Evolutionary conservation across 176 grass and related monocot species (phyloP), one percentile per base, ranked within the genome.

Genomic region (Oryza officinalis): DNA sequence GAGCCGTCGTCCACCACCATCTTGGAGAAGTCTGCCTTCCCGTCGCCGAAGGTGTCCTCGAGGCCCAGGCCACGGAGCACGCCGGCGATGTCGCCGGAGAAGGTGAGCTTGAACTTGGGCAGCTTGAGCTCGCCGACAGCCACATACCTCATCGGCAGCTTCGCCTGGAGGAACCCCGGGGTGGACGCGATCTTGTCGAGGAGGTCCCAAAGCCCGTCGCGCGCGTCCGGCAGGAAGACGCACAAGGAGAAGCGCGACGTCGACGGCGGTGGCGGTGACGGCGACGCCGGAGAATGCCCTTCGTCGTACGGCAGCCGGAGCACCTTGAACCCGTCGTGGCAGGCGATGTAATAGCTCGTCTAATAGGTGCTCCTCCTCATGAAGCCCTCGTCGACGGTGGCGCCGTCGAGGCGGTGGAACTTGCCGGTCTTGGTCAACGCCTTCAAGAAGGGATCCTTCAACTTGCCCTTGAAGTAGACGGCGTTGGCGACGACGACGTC

Each of bases 391-490:
- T 64, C 38, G 1, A 87, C 32, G 2, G 10, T 37, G 35, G 13
- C 32, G 61, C 69, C 69, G 7, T 89, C 70, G 20, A 89, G 60
- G n/a, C 78, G 32, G 14, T 46, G 60, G 70, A 88, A 84, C 60
- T 78, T 59, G 14, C 12, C 6, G 43, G 1, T 3, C 23, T 15
- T 17, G 15, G 66, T 85, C 30, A 0, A 0, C 30, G 28, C 40
- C 46, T 45, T 46, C 13, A 25, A 11, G 33, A 91, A 85, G 0
- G 68, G 59, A 18, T 63, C 18, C 8, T 10, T 3, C 84, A 84
- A 87, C 2, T 1, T 9, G 6, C 71, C 85, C 32, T 87, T 87
- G 59, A 88, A 91, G 72, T 87, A 87, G 71, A 91, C 25, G 23
- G 89, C 85, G 18, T 82, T 88, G 61, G 44, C 63, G 5, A 84